phyloP scores from a whole-genome alignment of 2,329 filamentous ascomycete species.

The Fusarium oligoseptatum region DNA sequence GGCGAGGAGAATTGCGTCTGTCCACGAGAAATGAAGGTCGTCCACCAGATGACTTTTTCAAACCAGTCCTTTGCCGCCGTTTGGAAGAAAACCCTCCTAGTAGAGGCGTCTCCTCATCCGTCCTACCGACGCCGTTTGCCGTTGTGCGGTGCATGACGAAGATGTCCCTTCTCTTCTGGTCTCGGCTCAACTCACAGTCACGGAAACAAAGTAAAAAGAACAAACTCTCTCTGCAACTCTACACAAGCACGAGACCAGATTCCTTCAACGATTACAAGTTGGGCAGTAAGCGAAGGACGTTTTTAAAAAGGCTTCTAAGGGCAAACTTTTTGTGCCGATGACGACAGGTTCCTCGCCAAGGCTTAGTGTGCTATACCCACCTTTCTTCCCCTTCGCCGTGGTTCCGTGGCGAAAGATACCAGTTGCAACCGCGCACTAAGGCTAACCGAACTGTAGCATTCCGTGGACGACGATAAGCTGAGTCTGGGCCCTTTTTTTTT shows the following conservation, averaged over 20 bases:
- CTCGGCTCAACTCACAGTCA: background rate
- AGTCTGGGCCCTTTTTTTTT: background rate
- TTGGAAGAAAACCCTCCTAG: slow-evolving; percentile 7
- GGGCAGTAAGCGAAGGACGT: background rate
- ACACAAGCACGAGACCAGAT: background rate
- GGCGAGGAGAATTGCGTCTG: slow-evolving; percentile 76
- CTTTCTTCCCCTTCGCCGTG: background rate
- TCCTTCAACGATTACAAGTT: background rate
- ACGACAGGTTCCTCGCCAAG: slow-evolving; percentile 23
- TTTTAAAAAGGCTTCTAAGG: background rate
- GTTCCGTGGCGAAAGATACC: background rate
- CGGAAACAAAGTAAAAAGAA: background rate
- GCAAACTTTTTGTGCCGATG: slow-evolving; percentile 19
- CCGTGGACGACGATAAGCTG: background rate
- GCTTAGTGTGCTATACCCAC: slow-evolving; percentile 26
- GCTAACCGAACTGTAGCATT: background rate
- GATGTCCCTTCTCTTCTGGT: background rate
- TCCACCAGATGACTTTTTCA: slow-evolving; percentile 19
- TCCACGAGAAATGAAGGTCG: slow-evolving; percentile 63
- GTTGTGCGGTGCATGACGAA: slow-evolving; percentile 15
- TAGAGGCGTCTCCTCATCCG: slow-evolving; percentile 40
- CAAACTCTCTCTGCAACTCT: background rate
- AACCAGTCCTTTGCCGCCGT: background rate
- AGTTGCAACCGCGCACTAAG: background rate
- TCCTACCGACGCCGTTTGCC: background rate